Percentiles rank a stretch among this genome's conserved stretches.
These are phyloP conservation scores for Trichoderma sp. DNA, from an alignment of 2,329 filamentous ascomycete species.

Conservation along the genomic window DNA sequence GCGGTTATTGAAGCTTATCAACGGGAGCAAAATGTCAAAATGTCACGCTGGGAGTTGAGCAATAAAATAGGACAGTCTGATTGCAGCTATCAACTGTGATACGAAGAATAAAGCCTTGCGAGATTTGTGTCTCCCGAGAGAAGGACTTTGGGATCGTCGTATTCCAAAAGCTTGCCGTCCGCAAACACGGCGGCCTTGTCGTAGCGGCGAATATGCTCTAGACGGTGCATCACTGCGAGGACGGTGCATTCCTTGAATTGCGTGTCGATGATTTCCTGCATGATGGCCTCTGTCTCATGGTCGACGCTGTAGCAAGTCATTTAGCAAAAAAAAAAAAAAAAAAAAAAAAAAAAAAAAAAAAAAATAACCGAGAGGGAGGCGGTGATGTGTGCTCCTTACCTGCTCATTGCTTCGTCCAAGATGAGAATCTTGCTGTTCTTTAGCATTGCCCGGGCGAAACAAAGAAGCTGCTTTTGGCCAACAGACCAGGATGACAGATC, in stretches of 20 bases:
- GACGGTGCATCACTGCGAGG: constrained; percentile 38
- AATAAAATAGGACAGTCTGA: not conserved
- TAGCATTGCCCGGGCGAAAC: constrained; percentile 37
- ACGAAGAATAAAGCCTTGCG: not conserved
- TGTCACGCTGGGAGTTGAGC: not conserved
- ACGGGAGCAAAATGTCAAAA: not conserved
- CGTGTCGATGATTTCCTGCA: constrained; percentile 32
- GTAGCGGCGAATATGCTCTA: constrained; percentile 37
- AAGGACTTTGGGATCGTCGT: constrained; percentile 7
- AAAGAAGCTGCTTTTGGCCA: constrained; percentile 46
- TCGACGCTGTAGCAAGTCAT: constrained; percentile 30
- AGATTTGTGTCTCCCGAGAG: constrained; percentile 25
- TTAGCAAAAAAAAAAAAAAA: not conserved
- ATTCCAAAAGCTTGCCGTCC: constrained; percentile 32
- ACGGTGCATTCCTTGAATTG: constrained; percentile 49
- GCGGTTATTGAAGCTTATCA: not conserved
- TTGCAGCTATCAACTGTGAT: not conserved
- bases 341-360: not conserved
- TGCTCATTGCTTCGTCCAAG: constrained; percentile 38
- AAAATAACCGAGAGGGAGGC: not conserved
- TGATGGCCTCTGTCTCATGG: constrained; percentile 31
- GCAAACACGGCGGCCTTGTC: constrained; percentile 53
- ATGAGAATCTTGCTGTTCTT: constrained; percentile 34
- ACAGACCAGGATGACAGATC: constrained; percentile 34
- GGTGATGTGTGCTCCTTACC: constrained; percentile 24